phyloP scores from a whole-genome alignment of 768 basidiomycete species.

The Serendipita sp. region DNA sequence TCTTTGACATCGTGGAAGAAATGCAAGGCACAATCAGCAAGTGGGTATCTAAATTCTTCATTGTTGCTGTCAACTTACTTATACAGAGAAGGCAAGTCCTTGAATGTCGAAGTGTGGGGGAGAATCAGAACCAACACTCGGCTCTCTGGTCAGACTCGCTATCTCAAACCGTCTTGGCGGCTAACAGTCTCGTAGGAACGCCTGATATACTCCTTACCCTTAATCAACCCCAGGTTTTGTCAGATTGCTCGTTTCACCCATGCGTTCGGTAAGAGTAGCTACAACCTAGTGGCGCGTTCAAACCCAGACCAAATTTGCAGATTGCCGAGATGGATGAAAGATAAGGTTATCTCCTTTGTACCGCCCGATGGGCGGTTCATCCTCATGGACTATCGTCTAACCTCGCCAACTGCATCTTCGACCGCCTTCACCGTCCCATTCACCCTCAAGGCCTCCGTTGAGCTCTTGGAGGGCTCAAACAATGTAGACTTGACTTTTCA shows the following conservation, averaged over 20 bases:
- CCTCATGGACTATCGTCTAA: conserved; percentile 68
- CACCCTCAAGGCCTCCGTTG: conserved; percentile 19
- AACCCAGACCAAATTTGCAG: conserved; percentile 23
- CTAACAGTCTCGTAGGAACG: conserved; percentile 37
- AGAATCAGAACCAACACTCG: conserved; percentile 60
- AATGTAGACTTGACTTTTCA: conserved; percentile 11
- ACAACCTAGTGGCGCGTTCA: background rate
- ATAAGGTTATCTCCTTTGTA: conserved; percentile 71
- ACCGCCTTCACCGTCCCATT: conserved; percentile 26
- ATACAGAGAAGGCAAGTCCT: conserved; percentile 46
- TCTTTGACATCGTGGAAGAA: conserved; percentile 79
- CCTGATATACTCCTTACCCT: conserved; percentile 77
- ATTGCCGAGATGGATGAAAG: conserved; percentile 61
- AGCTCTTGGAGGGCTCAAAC: background rate
- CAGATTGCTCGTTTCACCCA: conserved; percentile 78
- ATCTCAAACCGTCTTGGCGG: background rate
- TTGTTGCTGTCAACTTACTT: background rate
- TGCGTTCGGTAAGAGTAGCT: conserved; percentile 58
- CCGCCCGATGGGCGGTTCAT: conserved; percentile 86
- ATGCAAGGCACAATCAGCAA: conserved; percentile 63
- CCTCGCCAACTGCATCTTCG: conserved; percentile 24
- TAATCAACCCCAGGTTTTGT: conserved; percentile 52
- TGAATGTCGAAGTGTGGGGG: conserved; percentile 57
- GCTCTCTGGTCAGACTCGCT: conserved; percentile 44
- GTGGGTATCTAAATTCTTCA: conserved; percentile 25